A percentile compares a stretch with the other conserved stretches of the same genome.
Evolutionary conservation across 306 rosid species (phyloP).

Genomic region (Lablab purpureus): DNA sequence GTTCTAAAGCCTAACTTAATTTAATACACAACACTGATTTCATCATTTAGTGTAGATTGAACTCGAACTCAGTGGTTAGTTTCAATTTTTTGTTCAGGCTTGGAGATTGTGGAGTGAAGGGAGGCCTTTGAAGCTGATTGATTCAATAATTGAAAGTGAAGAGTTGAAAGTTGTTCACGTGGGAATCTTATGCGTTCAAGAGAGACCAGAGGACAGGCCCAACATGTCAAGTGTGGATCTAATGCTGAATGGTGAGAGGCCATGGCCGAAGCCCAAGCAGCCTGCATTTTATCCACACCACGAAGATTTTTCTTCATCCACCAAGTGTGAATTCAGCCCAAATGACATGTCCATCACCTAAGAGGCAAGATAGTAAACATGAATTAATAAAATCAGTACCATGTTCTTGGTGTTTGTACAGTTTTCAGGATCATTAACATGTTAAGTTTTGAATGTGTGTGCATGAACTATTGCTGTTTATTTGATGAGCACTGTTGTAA

Average conservation of each 20-base stretch:
- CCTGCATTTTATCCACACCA: conserved; percentile 44
- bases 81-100: conserved; percentile 16
- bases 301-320: neutral
- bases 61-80: neutral
- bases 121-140: conserved; percentile 33
- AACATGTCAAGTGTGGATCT: conserved; percentile 41
- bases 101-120: conserved; percentile 47
- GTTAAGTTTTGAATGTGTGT: neutral
- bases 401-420: too few species aligned
- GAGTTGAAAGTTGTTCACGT: conserved; percentile 25
- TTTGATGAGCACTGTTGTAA: neutral
- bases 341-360: conserved; percentile 27
- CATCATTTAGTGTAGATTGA: neutral
- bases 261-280: conserved; percentile 16
- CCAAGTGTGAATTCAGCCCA: neutral
- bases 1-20: neutral
- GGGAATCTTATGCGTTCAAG: conserved; percentile 45
- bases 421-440: neutral
- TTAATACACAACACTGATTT: neutral
- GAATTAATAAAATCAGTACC: neutral
- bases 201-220: conserved; percentile 47
- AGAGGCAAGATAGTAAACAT: conserved; percentile 43
- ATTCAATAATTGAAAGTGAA: neutral
- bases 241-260: conserved; percentile 46
- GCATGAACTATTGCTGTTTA: neutral